Evolutionary conservation across 345 rosid species (phyloP).

Genomic region (Citrus maxima): DNA sequence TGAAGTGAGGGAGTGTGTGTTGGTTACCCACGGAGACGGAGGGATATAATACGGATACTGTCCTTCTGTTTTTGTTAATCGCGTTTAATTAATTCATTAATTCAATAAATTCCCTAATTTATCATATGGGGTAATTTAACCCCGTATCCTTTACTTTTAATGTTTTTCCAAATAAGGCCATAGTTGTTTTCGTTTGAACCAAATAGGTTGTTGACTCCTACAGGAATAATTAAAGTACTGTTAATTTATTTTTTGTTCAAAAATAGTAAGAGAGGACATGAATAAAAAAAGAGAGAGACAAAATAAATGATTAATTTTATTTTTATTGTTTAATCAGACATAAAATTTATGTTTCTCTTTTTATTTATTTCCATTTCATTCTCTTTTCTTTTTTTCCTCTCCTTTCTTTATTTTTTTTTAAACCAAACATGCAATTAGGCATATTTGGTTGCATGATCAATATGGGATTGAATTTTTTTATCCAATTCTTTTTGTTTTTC

Average conservation of each 20-base stretch:
- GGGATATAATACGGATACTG: slow-evolving; percentile 14
- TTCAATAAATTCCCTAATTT: not conserved
- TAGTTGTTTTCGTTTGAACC: no score
- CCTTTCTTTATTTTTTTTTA: fast-evolving
- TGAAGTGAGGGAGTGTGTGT: slow-evolving; percentile 1
- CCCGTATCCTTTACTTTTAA: not conserved
- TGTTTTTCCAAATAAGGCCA: no score
- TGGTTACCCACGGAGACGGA: slow-evolving; percentile 18
- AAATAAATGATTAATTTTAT: no score
- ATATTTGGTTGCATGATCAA: no score
- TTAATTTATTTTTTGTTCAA: no score
- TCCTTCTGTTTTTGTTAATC: not conserved
- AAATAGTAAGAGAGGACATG: no score
- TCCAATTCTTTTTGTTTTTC: not conserved
- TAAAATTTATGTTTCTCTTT: no score
- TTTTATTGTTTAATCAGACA: no score
- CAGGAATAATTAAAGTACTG: fast-evolving
- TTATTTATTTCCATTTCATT: no score
- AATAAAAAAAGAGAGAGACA: no score
- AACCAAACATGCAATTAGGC: no score
- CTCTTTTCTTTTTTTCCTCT: fast-evolving
- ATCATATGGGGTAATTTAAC: not conserved
- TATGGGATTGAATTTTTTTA: no score
- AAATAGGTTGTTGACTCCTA: not conserved
- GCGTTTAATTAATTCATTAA: not conserved